Evolutionary conservation across 2,329 filamentous ascomycete genomes (phyloP).

Genomic region (Triangularia setosa): DNA sequence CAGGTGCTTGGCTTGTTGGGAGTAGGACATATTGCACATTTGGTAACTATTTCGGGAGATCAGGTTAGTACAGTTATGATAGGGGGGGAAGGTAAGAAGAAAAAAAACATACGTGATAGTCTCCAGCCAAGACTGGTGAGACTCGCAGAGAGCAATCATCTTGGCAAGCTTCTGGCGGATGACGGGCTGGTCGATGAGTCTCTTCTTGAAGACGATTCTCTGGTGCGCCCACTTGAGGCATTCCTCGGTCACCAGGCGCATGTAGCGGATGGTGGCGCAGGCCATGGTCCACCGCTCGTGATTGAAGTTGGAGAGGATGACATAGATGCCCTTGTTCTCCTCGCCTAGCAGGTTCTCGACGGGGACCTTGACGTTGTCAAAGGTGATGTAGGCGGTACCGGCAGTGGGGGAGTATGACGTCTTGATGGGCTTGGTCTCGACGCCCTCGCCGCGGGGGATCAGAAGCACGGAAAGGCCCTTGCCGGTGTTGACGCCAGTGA

Average conservation of each 20-base stretch:
- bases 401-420: constrained; percentile 76
- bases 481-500: constrained; percentile 72
- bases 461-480: constrained; percentile 76
- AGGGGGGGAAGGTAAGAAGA: not conserved
- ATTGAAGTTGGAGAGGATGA: constrained; percentile 85
- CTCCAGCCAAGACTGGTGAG: constrained; percentile 84
- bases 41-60: constrained; percentile 50
- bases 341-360: constrained; percentile 72
- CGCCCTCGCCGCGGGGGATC: constrained; percentile 67
- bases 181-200: constrained; percentile 76
- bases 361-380: constrained; percentile 83
- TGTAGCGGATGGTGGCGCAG: constrained; percentile 61
- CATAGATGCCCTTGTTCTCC: constrained; percentile 81
- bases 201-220: constrained; percentile 78
- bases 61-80: not conserved
- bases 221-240: constrained; percentile 88
- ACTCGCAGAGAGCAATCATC: constrained; percentile 79
- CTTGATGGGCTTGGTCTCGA: constrained; percentile 75
- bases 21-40: constrained; percentile 82
- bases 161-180: constrained; percentile 83
- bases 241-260: constrained; percentile 71
- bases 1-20: constrained; percentile 68
- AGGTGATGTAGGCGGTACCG: constrained; percentile 75
- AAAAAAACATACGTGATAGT: constrained; percentile 54
- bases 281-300: constrained; percentile 79